Conservation (phyloP, 129 eudicot genomes). For the Logfia minima region DNA sequence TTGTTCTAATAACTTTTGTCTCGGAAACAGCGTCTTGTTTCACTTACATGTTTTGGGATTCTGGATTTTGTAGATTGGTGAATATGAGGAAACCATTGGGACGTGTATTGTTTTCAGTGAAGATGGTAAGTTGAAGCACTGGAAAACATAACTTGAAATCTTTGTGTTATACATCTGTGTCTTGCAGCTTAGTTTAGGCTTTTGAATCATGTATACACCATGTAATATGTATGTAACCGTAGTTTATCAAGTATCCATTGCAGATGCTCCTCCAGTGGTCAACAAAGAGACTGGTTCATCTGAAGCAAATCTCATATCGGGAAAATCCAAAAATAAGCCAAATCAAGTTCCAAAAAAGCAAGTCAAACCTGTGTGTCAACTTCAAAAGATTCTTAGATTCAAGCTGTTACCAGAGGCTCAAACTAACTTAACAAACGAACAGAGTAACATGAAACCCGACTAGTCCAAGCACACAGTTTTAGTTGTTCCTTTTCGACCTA, state of each 20-base stretch:
- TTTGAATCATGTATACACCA: background rate
- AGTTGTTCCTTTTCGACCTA: background rate
- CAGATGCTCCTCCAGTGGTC: constrained; percentile 54
- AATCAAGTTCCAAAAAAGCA: constrained; percentile 48
- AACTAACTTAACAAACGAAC: constrained; percentile 15
- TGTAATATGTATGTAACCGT: background rate
- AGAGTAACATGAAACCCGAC: constrained; percentile 11
- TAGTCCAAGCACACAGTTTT: background rate
- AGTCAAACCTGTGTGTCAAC: constrained; percentile 58
- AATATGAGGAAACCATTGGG: constrained; percentile 82
- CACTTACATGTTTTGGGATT: constrained; percentile 2
- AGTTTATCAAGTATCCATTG: constrained; percentile 8
- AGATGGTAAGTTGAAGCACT: constrained; percentile 50
- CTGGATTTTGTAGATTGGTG: constrained; percentile 60
- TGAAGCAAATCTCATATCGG: constrained; percentile 51
- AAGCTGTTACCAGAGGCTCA: constrained; percentile 38
- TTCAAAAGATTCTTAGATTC: constrained; percentile 68
- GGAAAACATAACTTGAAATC: background rate
- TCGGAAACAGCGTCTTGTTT: background rate
- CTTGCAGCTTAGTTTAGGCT: constrained; percentile 5
- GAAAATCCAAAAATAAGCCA: constrained; percentile 41
- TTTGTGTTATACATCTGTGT: background rate
- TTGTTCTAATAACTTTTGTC: background rate
- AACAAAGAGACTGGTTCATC: constrained; percentile 63
- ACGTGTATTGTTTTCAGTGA: constrained; percentile 71